phyloP scores from a whole-genome alignment of 176 grass and related monocot species.

The Avena atlantica region DNA sequence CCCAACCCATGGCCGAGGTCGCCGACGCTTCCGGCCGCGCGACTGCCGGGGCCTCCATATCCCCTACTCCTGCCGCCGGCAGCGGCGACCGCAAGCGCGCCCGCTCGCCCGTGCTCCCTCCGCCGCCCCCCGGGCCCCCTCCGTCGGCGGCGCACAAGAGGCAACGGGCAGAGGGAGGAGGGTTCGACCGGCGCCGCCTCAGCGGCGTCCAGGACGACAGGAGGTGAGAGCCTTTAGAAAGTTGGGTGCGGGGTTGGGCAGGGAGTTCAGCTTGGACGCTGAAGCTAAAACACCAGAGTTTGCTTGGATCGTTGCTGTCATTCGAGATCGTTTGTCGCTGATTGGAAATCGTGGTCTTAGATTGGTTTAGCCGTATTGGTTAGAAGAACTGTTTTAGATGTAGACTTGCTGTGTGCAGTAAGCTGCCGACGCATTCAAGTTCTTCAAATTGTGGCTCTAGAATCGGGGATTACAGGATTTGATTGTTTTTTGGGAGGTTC shows the following conservation, averaged over 20 bases:
- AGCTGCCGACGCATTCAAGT: neutral
- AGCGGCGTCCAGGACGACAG: conserved; percentile 66
- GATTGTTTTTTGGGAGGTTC: too few species aligned
- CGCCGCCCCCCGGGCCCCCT: conserved; percentile 63
- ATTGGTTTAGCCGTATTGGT: neutral
- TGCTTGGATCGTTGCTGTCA: neutral
- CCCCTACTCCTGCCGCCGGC: conserved; percentile 25
- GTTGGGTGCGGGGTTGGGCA: neutral
- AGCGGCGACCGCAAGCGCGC: conserved; percentile 61
- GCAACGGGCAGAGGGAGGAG: conserved; percentile 63
- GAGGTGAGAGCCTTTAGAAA: conserved; percentile 56
- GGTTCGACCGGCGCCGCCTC: conserved; percentile 84
- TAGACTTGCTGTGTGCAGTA: neutral
- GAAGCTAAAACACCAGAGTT: too few species aligned
- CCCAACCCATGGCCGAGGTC: conserved; percentile 80
- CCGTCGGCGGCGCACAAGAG: conserved; percentile 61
- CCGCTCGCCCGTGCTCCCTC: conserved; percentile 62
- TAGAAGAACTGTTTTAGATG: neutral
- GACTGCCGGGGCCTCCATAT: conserved; percentile 35
- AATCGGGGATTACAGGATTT: neutral
- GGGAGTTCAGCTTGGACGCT: neutral
- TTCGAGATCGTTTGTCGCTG: neutral
- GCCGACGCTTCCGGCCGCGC: conserved; percentile 47
- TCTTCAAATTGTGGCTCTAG: neutral
- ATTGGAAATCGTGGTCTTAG: neutral